Percentiles rank a stretch among this genome's conserved stretches.
Conservation (phyloP, 495 filamentous ascomycete species). For the Endocarpon pusillum region DNA sequence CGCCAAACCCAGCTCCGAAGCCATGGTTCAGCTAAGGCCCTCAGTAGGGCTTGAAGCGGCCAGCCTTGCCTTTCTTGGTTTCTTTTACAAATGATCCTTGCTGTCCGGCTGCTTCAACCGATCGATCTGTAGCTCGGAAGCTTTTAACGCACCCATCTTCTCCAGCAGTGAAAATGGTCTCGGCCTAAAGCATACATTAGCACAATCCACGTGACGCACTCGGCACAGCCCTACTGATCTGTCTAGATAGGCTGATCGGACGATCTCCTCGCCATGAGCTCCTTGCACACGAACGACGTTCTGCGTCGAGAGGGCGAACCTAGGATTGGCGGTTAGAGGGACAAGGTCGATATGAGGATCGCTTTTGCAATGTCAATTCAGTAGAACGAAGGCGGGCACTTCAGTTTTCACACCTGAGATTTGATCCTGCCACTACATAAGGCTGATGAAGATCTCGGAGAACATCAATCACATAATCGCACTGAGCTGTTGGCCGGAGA, state of each 20-base stretch:
- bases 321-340: conserved; percentile 35
- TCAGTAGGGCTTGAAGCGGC: no score
- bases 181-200: conserved; percentile 25
- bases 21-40: no score
- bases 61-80: no score
- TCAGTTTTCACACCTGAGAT: no score
- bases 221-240: conserved; percentile 35
- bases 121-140: conserved; percentile 26
- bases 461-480: conserved; percentile 72
- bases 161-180: conserved; percentile 56
- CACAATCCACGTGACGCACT: neutral
- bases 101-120: no score
- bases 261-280: conserved; percentile 71
- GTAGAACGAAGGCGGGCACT: no score
- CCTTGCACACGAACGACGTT: conserved; percentile 48
- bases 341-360: conserved; percentile 41
- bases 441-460: no score
- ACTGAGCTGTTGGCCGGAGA: conserved; percentile 48
- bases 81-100: no score
- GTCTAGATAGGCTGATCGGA: conserved; percentile 60
- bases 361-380: neutral
- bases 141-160: conserved; percentile 61
- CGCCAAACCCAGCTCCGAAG: no score
- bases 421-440: no score
- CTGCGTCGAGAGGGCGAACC: conserved; percentile 45